Percentiles rank a stretch among this genome's conserved stretches.
phyloP scores from a whole-genome alignment of 2,329 filamentous ascomycete species.

The Colletotrichum coccodes region DNA sequence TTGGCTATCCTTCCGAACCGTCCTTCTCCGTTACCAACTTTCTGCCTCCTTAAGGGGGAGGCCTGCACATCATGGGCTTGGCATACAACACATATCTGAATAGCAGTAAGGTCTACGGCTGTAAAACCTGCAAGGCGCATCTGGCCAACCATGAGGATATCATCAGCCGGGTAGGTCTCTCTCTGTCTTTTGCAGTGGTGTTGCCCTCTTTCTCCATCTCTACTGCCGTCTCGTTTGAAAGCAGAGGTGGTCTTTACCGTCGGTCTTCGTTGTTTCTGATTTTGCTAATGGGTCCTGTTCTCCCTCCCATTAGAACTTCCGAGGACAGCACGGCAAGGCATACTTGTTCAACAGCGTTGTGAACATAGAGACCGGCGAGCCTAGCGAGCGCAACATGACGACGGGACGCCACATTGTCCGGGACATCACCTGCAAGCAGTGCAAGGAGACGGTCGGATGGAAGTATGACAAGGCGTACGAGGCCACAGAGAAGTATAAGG shows the following conservation, averaged over 20 bases:
- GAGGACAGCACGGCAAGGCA: conserved; percentile 97
- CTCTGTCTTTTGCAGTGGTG: not conserved
- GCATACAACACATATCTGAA: conserved; percentile 92
- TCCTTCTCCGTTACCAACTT: not conserved
- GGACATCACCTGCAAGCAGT: conserved; percentile 91
- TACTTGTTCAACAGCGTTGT: conserved; percentile 96
- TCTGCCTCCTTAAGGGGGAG: conserved; percentile 1
- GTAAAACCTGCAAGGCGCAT: conserved; percentile 95
- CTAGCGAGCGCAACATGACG: conserved; percentile 97
- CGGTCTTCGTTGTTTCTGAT: not conserved
- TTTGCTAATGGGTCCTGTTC: not conserved
- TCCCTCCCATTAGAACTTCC: conserved; percentile 79
- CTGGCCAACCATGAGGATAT: conserved; percentile 96
- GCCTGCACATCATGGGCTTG: conserved; percentile 76
- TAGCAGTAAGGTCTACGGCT: conserved; percentile 88
- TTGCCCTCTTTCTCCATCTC: not conserved
- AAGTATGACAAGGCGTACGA: conserved; percentile 99
- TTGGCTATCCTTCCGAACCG: not conserved
- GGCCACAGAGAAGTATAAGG: conserved; percentile 94
- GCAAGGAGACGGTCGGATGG: conserved; percentile 94
- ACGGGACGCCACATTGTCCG: conserved; percentile 94
- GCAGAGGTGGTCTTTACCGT: not conserved
- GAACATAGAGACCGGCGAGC: conserved; percentile 84
- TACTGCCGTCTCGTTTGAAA: not conserved
- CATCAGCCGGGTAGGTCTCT: conserved; percentile 80